A percentile compares a stretch with the other conserved stretches of the same genome.
phyloP scores from a whole-genome alignment of 805 yeast species.

The Teunomyces atbi region DNA sequence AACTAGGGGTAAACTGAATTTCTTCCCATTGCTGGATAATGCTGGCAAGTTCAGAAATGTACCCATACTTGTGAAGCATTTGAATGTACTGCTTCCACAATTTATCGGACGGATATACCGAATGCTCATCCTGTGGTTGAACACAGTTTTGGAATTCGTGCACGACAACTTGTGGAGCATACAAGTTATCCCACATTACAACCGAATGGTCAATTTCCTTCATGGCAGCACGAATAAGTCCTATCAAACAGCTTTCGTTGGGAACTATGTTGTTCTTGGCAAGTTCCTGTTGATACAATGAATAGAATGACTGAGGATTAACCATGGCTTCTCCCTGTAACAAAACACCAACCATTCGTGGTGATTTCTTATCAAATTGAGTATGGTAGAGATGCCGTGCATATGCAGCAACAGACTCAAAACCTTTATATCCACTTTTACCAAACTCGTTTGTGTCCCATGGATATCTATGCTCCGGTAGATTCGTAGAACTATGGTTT shows the following conservation, averaged over 20 bases:
- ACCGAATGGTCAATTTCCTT: constrained; percentile 16
- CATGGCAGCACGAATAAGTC: constrained; percentile 51
- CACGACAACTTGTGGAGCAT: constrained; percentile 60
- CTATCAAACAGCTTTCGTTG: constrained; percentile 32
- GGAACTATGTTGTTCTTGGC: constrained; percentile 16
- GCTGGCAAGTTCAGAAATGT: constrained; percentile 47
- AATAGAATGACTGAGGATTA: constrained; percentile 27
- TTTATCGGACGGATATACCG: constrained; percentile 42
- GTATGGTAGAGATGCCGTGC: constrained; percentile 29
- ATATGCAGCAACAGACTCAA: constrained; percentile 12
- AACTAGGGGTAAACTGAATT: constrained; percentile 42
- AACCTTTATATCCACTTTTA: constrained; percentile 8
- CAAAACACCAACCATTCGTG: constrained; percentile 31
- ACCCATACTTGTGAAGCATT: constrained; percentile 46
- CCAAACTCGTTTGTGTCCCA: constrained; percentile 12
- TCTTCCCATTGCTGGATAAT: constrained; percentile 56
- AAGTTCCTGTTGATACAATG: constrained; percentile 28
- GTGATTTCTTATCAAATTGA: constrained; percentile 21
- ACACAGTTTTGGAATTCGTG: constrained; percentile 42
- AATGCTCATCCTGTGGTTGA: constrained; percentile 1
- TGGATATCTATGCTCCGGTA: constrained; percentile 9
- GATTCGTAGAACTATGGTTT: constrained; percentile 7
- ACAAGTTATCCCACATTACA: constrained; percentile 48
- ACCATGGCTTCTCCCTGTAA: constrained; percentile 34
- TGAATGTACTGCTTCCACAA: constrained; percentile 55